Percentiles rank a stretch among this genome's conserved stretches.
Evolutionary conservation across 2,329 filamentous ascomycete species (phyloP).

Genomic region (Alternaria novae-zelandiae): DNA sequence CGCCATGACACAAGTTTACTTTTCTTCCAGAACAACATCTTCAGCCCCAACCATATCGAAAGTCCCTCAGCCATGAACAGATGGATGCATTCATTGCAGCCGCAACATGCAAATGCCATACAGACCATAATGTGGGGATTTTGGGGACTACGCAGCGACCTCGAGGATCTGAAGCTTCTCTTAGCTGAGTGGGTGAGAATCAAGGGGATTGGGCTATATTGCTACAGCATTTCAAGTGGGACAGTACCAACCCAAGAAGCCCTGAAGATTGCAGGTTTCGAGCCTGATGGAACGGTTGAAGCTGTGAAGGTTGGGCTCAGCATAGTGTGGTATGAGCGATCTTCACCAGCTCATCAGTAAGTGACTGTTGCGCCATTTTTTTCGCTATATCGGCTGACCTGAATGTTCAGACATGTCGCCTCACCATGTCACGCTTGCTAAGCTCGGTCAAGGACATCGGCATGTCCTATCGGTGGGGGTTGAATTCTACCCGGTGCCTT

Average conservation of each 20-base stretch:
- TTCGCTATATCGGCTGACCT: background rate
- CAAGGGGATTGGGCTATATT: background rate
- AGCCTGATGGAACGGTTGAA: background rate
- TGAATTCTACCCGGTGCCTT: too few relatives aligned
- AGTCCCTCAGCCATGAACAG: background rate
- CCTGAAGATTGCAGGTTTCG: background rate
- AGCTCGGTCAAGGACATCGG: background rate
- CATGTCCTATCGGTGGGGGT: background rate
- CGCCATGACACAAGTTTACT: background rate
- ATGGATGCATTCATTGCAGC: background rate
- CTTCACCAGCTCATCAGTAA: background rate
- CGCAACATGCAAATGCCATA: background rate
- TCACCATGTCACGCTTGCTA: background rate
- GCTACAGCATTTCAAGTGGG: rapidly evolving
- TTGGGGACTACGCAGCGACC: too few relatives aligned
- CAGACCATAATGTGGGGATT: background rate
- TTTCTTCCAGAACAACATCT: background rate
- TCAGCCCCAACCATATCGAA: background rate
- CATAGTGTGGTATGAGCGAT: background rate
- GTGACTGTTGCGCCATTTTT: background rate
- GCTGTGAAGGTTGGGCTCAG: too few relatives aligned
- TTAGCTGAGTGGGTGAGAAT: background rate
- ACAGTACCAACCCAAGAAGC: background rate
- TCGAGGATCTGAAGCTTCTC: background rate
- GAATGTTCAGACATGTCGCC: background rate